Percentiles rank a stretch among this genome's conserved stretches.
Evolutionary conservation across 371 early-diverging fungal species (phyloP).

Genomic region (Apophysomyces elegans): DNA sequence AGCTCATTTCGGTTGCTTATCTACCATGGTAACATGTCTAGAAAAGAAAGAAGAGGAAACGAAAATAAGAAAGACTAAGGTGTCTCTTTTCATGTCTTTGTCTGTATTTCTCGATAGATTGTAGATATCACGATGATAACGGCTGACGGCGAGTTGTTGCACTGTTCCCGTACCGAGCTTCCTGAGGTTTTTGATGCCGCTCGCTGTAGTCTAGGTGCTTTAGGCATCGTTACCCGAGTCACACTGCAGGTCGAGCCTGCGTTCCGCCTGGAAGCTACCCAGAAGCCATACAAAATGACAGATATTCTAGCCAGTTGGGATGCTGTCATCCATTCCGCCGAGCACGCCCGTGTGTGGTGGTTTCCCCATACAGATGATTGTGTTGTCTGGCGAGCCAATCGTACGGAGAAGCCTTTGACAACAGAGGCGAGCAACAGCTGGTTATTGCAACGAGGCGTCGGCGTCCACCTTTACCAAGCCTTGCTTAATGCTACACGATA

Average conservation of each 20-base stretch:
- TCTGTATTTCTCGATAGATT: constrained; percentile 36
- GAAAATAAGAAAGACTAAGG: too few relatives aligned
- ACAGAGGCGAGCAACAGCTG: constrained; percentile 36
- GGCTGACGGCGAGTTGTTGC: constrained; percentile 54
- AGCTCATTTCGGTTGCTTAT: constrained; percentile 66
- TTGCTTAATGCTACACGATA: constrained; percentile 67
- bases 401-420: constrained; percentile 52
- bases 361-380: constrained; percentile 81
- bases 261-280: constrained; percentile 70
- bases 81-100: constrained; percentile 4
- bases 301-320: constrained; percentile 62
- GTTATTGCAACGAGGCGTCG: constrained; percentile 57
- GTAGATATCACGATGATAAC: constrained; percentile 65
- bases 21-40: constrained; percentile 58
- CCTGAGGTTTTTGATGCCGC: constrained; percentile 71
- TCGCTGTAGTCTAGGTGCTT: constrained; percentile 74
- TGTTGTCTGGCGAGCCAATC: constrained; percentile 78
- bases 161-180: constrained; percentile 53
- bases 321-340: constrained; percentile 64
- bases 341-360: constrained; percentile 89
- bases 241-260: constrained; percentile 75
- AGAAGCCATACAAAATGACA: constrained; percentile 66
- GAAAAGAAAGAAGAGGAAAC: not conserved
- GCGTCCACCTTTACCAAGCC: constrained; percentile 70
- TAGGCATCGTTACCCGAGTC: constrained; percentile 78